Evolutionary conservation across 345 rosid species (phyloP), one percentile per base, ranked within the genome.

Genomic region (Camelina hispida): DNA sequence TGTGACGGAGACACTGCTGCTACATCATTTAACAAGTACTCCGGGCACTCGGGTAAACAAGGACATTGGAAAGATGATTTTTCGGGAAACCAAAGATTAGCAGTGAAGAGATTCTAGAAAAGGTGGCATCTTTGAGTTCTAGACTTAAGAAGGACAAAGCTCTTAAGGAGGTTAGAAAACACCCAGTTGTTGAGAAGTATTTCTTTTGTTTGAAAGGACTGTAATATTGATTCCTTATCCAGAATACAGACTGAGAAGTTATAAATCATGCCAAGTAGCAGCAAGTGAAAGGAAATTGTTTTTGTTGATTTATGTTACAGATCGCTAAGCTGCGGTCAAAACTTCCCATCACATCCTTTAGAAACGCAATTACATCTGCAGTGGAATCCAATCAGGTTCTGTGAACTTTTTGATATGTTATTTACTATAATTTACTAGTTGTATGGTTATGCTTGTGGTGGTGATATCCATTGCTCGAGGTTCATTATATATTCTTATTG

Each of bases 291-390:
- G 59, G 37, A 76, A 59, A 52, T 46, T 38, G 18, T 74, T 74
- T 76, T 18, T 68, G 28, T 81, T 79, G 65, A 51, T 67, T 86
- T 57, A 47, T 78, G 54, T 28, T 28, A 85, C 91, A 90, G 98
- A 85, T 92, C 77, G 42, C 81, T 81, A 83, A 83, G 78, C 57
- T 57, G 73, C 87, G 92, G 79, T 84, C 81, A 68, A 90, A 78
- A 85, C 97, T 94, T 63, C 98, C 98, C 69, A 94, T 94, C 74
- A 82, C 93, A 62, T 85, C 92, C 30, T 88, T 84, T 77, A 81
- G 72, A 85, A 89, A 86, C 56, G 82, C 66, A 78, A 91, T 94
- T 72, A 85, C 89, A 70, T 88, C 97, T 40, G 79, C 93, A 30
- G 74, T 90, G 22, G 92, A 86, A 71, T 86, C 89, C 73, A 81